Conservation (phyloP, 352 stramenopile species). For the Elongisporangium senticosum region DNA sequence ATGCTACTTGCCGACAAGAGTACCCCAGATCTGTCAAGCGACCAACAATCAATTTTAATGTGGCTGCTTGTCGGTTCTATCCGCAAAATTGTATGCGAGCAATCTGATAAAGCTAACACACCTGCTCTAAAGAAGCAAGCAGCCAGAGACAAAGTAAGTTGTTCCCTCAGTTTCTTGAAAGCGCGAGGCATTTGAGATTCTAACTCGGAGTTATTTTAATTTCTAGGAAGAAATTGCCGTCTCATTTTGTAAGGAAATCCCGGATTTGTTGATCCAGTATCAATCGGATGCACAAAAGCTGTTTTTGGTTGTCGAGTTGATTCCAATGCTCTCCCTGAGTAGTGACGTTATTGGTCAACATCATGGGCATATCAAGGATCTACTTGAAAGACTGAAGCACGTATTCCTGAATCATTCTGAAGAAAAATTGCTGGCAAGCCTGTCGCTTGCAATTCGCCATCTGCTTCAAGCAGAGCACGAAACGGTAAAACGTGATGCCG, state of each 20-base stretch:
- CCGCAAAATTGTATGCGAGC: conserved; percentile 43
- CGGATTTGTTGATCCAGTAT: conserved; percentile 63
- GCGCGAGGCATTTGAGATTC: conserved; percentile 72
- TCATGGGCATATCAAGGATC: conserved; percentile 50
- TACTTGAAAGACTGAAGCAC: conserved; percentile 76
- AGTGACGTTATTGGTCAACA: conserved; percentile 68
- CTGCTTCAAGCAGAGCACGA: conserved; percentile 68
- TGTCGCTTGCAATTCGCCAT: conserved; percentile 64
- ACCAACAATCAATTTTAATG: conserved; percentile 79
- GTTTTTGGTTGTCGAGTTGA: conserved; percentile 63
- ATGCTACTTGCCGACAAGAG: conserved; percentile 78
- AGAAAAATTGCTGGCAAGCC: conserved; percentile 56
- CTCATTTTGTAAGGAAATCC: conserved; percentile 77
- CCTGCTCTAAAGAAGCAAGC: conserved; percentile 40
- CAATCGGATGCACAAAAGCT: conserved; percentile 81
- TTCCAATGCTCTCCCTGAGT: conserved; percentile 60
- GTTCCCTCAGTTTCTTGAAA: conserved; percentile 23
- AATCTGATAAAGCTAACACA: conserved; percentile 17
- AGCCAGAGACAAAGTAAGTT: conserved; percentile 42
- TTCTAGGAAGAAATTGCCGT: conserved; percentile 70
- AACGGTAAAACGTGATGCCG: conserved; percentile 72
- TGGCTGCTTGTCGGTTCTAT: conserved; percentile 62
- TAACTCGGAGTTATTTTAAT: conserved; percentile 14
- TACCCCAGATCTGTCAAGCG: conserved; percentile 64
- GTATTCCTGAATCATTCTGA: conserved; percentile 64